A percentile compares a stretch with the other conserved stretches of the same genome.
phyloP scores from a whole-genome alignment of 305 asterid species.

The Striga hermonthica region DNA sequence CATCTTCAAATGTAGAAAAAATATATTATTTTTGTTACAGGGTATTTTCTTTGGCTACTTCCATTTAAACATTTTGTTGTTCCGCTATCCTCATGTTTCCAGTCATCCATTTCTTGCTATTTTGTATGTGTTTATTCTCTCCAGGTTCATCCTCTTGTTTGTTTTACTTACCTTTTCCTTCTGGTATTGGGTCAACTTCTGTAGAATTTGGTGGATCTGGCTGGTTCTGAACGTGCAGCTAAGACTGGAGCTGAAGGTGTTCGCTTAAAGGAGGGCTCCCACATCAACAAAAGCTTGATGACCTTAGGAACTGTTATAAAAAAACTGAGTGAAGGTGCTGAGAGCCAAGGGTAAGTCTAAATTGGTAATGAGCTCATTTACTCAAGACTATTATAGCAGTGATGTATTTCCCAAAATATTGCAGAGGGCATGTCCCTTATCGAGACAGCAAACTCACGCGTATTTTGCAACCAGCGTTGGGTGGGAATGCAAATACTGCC shows the following conservation, averaged over 20 bases:
- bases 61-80: not conserved
- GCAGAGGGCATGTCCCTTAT: slow-evolving; percentile 96
- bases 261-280: slow-evolving; percentile 97
- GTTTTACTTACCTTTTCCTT: slow-evolving; percentile 12
- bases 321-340: slow-evolving; percentile 96
- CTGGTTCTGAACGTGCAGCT: slow-evolving; percentile 99
- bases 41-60: not conserved
- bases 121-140: not conserved
- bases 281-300: slow-evolving; percentile 93
- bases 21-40: no score
- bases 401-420: slow-evolving; percentile 36
- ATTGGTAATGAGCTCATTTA: slow-evolving; percentile 15
- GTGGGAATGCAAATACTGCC: slow-evolving; percentile 97
- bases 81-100: slow-evolving; percentile 17
- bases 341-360: slow-evolving; percentile 89
- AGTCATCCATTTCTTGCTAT: slow-evolving; percentile 1
- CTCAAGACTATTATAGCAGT: slow-evolving; percentile 14
- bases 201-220: slow-evolving; percentile 96
- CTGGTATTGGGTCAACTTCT: slow-evolving; percentile 29
- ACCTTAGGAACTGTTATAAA: slow-evolving; percentile 93
- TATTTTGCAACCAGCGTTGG: slow-evolving; percentile 92
- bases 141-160: slow-evolving; percentile 8
- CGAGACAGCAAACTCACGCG: slow-evolving; percentile 99
- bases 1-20: no score
- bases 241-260: slow-evolving; percentile 99